Evolutionary conservation across 805 yeast species (phyloP), one percentile per base, ranked within the genome.

Genomic region (Saccharomycopsis selenospora): DNA sequence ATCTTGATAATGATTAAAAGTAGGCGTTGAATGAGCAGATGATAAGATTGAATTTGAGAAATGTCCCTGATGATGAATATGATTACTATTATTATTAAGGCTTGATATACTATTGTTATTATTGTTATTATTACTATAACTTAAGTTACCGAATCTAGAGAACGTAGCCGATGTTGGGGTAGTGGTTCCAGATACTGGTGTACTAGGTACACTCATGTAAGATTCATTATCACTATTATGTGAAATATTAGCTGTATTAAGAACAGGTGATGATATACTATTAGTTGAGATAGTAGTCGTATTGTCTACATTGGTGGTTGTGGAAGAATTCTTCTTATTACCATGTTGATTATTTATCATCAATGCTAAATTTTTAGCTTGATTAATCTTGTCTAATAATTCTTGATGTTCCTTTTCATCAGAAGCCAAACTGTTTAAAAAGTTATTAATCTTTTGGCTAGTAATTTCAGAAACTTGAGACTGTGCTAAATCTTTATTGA

Each of bases 341-440:
- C 29, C 29, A 33, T 33, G 10, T 20, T 33, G 10, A 20, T 33
- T 33, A 20, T 33, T 33, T 7, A 33, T 7, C 8, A 6, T 33
- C 38, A 33, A 33, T 14, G 38, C 17, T 6, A 50, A 36, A 40
- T 48, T 45, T 42, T 48, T 48, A 18, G 36, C 42, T 18, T 45
- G 52, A 20, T 43, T 45, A 10, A 48, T 48, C 22, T 51, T 48
- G 5, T 51, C 54, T 6, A 48, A 18, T 10, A 48, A 26, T 13
- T 46, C 49, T 20, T 48, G 42, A 17, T 44, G 33, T n/a, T 17
- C 17, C 7, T 26, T 42, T 30, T 47, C 47, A 29, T 51, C 46
- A 24, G 24, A 24, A 36, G 17, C 36, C n/a, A 42, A 8, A 8
- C 17, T 26, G 14, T 36, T 38, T 10, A 28, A 24, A 18, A 23